phyloP scores from a whole-genome alignment of 2,329 filamentous ascomycete species.

The Colletotrichum camelliae region DNA sequence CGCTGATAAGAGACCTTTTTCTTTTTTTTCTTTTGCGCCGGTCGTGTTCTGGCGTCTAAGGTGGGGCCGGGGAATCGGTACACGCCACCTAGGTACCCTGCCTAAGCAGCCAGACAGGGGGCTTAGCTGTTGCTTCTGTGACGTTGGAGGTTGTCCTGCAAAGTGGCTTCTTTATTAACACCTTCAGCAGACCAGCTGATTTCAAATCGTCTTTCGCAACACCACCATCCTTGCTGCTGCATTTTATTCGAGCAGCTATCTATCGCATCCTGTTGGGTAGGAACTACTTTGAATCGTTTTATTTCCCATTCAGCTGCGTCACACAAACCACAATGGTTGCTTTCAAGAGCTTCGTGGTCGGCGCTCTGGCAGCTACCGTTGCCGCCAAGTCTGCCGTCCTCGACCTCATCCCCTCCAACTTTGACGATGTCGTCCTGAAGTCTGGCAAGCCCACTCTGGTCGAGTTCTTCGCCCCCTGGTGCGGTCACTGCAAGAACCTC shows the following conservation, averaged over 20 bases:
- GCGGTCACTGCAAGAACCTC: conserved; percentile 98
- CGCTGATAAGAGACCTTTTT: background rate
- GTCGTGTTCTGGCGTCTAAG: background rate
- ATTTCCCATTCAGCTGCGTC: background rate
- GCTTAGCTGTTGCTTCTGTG: conserved; percentile 9
- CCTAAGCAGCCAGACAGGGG: background rate
- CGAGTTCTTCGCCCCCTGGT: conserved; percentile 99
- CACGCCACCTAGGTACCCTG: background rate
- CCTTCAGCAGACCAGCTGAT: conserved; percentile 29
- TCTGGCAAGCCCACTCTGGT: conserved; percentile 95
- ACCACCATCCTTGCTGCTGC: background rate
- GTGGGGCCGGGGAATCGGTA: background rate
- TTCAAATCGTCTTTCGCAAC: conserved; percentile 36
- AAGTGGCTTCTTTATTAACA: conserved; percentile 39
- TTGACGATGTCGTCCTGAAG: conserved; percentile 87
- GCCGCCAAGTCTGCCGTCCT: conserved; percentile 82
- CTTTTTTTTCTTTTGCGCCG: background rate
- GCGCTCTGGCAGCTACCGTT: conserved; percentile 58
- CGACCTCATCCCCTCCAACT: conserved; percentile 89
- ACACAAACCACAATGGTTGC: conserved; percentile 53
- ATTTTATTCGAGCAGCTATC: conserved; percentile 3
- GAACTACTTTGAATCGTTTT: background rate
- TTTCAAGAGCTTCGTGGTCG: conserved; percentile 65
- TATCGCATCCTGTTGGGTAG: background rate
- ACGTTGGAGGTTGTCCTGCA: conserved; percentile 27